A percentile compares a stretch with the other conserved stretches of the same genome.
Conservation (phyloP, 2,329 filamentous ascomycete species). For the Parascedosporium putredinis region DNA sequence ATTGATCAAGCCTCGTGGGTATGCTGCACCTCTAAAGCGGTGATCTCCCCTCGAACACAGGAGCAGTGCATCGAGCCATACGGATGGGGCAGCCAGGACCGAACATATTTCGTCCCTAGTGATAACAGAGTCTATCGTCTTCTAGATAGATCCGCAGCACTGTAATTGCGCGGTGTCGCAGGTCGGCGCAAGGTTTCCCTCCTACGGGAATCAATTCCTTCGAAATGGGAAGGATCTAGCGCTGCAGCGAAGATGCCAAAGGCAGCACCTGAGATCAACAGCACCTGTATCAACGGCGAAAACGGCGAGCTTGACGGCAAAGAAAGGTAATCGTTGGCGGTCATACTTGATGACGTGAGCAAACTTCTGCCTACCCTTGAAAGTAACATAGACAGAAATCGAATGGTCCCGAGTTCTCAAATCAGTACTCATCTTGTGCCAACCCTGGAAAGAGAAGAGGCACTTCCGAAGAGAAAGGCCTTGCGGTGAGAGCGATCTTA, state of each 20-base stretch:
- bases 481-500: constrained; percentile 61
- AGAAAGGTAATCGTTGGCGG: constrained; percentile 85
- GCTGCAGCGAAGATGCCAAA: too few relatives aligned
- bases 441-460: constrained; percentile 68
- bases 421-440: constrained; percentile 73
- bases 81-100: constrained; percentile 82
- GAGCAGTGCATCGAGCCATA: constrained; percentile 67
- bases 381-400: constrained; percentile 72
- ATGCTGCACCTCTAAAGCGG: too few relatives aligned
- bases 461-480: constrained; percentile 62
- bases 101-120: constrained; percentile 81
- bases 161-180: too few relatives aligned
- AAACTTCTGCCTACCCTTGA: constrained; percentile 59
- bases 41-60: too few relatives aligned
- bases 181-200: too few relatives aligned
- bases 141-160: constrained; percentile 62
- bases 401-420: constrained; percentile 63
- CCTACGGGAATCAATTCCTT: too few relatives aligned
- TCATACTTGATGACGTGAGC: constrained; percentile 69
- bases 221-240: neutral
- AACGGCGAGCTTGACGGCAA: constrained; percentile 51
- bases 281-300: constrained; percentile 22
- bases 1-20: constrained; percentile 78
- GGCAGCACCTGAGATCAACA: constrained; percentile 5
- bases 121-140: constrained; percentile 87